Base-by-base conservation (phyloP, 2,329 filamentous ascomycete species). In the Aspergillus melleus region DNA sequence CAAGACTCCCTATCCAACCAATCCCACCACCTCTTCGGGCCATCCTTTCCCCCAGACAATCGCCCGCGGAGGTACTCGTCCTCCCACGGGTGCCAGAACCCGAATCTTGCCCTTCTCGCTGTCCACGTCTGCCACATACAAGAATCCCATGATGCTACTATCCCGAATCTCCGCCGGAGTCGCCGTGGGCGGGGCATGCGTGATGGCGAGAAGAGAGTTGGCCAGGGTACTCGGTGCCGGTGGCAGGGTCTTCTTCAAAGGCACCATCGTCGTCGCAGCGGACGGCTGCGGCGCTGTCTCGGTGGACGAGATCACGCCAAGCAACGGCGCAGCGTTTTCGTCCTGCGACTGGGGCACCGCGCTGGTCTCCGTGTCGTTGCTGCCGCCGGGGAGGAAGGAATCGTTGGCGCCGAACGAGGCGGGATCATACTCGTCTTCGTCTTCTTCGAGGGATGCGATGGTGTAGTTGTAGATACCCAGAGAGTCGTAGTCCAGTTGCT, bases 101-200 rank as follows among this genome's bases (percentile, higher is more conserved):
- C 91, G 90, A 32, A 97, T 82, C 73, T 90, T 90, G 66, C 87
- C 87, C 74, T 90, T 90, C 67, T 90, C 88, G 71, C 91, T 90
- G 70, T 99, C 93, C 4, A 98, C 91, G 62, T 96, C 91, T 0
- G 91, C 89, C 16, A 98, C 90, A 70, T 96, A 97, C 30, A 97
- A 84, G 71, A 96, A 99, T 0, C 95, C 95, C 84, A 96, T 90
- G 30, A 98, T 88, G 58, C 89, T 90, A 8, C 92, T 88, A 67
- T 93, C 89, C 12, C 91, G 85, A 49, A 98, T 88, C 1, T 86
- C 84, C 52, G 91, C 87, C 6, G 89, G 84, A 0, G 84, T 79
- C 61, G 95, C 92, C 51, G 85, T 87, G 0, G 85, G 77, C 2
- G 86, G 83, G 50, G 90, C 92, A 71, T 92, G 88, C 76, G 96